Percentiles rank a stretch among this genome's conserved stretches.
Evolutionary conservation across 768 basidiomycete genomes (phyloP).

Genomic region (Phanerochaete sordida): DNA sequence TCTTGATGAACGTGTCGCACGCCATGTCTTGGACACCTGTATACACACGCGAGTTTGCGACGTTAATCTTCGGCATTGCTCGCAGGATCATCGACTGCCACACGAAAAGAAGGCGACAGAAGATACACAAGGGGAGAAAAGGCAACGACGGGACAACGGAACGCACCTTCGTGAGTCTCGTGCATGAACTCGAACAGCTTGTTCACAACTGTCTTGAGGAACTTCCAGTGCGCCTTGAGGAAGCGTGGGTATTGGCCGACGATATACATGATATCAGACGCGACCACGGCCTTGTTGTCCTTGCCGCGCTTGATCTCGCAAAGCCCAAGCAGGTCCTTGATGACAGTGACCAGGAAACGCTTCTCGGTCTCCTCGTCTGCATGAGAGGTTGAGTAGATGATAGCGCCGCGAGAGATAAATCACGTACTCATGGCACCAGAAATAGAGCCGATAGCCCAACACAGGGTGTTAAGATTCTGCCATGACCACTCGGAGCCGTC

Average conservation of each 20-base stretch:
- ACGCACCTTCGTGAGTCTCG: conserved; percentile 93
- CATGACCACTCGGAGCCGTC: conserved; percentile 99
- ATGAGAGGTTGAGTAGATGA: background rate
- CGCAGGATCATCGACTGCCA: conserved; percentile 1
- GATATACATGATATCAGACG: conserved; percentile 96
- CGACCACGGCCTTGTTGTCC: conserved; percentile 99
- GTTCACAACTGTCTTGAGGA: conserved; percentile 99
- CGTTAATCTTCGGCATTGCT: conserved; percentile 11
- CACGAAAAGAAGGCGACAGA: conserved; percentile 1
- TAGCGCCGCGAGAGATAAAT: background rate
- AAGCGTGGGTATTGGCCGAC: conserved; percentile 99
- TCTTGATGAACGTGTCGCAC: conserved; percentile 99
- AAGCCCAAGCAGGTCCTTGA: conserved; percentile 95
- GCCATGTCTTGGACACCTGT: conserved; percentile 99
- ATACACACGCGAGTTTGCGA: conserved; percentile 7
- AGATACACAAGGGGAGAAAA: conserved; percentile 10
- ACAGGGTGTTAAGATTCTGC: conserved; percentile 98
- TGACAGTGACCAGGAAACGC: conserved; percentile 97
- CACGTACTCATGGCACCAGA: conserved; percentile 97
- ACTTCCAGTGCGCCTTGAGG: conserved; percentile 99
- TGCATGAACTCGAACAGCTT: conserved; percentile 99
- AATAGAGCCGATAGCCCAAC: conserved; percentile 99
- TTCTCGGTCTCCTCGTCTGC: conserved; percentile 98
- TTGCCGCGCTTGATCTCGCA: conserved; percentile 99
- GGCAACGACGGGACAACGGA: background rate